These are phyloP conservation scores for Ricinus communis DNA, from an alignment of 345 rosid species.

Conservation along the genomic window DNA sequence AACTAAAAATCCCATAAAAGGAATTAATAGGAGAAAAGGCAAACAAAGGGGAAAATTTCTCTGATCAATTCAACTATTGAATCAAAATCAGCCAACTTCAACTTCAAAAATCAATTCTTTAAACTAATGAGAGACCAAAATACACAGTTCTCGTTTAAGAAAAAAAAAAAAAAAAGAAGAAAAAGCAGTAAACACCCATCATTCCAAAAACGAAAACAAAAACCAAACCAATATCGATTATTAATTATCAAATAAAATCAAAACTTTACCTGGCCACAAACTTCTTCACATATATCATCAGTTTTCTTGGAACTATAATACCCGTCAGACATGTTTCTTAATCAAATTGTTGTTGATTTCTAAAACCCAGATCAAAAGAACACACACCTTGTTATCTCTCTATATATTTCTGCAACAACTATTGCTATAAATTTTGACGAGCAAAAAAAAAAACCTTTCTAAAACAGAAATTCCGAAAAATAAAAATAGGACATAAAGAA, in stretches of 20 bases:
- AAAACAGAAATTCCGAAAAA: slow-evolving; percentile 22
- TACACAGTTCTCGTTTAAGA: neutral
- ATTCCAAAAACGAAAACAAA: neutral
- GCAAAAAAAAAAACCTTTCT: neutral
- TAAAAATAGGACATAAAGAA: too few relatives aligned
- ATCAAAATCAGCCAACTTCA: neutral
- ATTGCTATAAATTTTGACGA: too few relatives aligned
- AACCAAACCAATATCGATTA: neutral
- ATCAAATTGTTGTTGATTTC: too few relatives aligned
- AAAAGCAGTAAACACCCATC: neutral
- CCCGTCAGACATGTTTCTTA: slow-evolving; percentile 60
- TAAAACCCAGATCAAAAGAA: slow-evolving; percentile 32
- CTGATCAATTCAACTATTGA: too few relatives aligned
- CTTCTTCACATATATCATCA: slow-evolving; percentile 72
- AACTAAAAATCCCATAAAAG: neutral
- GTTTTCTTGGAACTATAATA: slow-evolving; percentile 84
- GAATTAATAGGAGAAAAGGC: neutral
- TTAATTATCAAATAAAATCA: neutral
- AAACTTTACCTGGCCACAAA: slow-evolving; percentile 69
- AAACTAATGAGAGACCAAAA: neutral
- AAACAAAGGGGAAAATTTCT: neutral
- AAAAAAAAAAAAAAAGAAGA: too few relatives aligned
- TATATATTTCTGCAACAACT: too few relatives aligned
- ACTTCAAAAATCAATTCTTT: neutral
- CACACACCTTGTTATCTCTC: neutral